Evolutionary conservation across 306 rosid genomes (phyloP), one percentile per base, ranked within the genome.

Genomic region (Cucurbita maxima): DNA sequence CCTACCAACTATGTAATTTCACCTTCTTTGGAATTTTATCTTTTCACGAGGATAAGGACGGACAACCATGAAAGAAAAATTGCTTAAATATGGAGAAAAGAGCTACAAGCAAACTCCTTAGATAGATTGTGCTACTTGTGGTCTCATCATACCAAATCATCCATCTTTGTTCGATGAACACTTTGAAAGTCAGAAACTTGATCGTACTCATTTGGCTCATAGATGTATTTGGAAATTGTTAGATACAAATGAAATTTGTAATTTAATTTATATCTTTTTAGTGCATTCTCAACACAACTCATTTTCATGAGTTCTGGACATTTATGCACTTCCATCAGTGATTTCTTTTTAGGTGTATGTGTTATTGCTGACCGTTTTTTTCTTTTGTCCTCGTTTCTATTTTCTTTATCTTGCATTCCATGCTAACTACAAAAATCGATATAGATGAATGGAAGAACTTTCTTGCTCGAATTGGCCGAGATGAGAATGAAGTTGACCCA

Each of bases 371-470:
- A 6, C 57, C 18, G 36, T 64, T 64, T 55, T 55, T 67, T 20
- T 43, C 30, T 22, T 44, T 67, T 22, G 16, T 13, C 71, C 34
- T 67, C 18, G 22, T 67, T 67, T 41, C 25, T 19, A 20, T 40
- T 22, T 48, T 67, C 3, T 7, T 44, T 0, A 10, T 48, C 58
- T 22, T 45, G 30, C 40, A 30, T n/a, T 47, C 25, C 72, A n/a
- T 3, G 75, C 48, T 10, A 37, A 5, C 41, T 61, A 55, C n/a
- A 67, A 43, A 30, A 19, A 44, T 48, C 45, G 55, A 75, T 74
- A 62, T 76, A 94, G 98, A 94, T 82, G 98, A 94, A 84, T 94
- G 98, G 98, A 87, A 79, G 78, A 94, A 89, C 84, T 94, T 94
- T 74, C 97, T 90, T 60, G 86, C 92, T 58, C 85, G 98, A 76